A percentile compares a stretch with the other conserved stretches of the same genome.
These are phyloP conservation scores for Ophiocordyceps camponoti-saundersi DNA, from an alignment of 2,329 filamentous ascomycete genomes.

Conservation along the genomic window DNA sequence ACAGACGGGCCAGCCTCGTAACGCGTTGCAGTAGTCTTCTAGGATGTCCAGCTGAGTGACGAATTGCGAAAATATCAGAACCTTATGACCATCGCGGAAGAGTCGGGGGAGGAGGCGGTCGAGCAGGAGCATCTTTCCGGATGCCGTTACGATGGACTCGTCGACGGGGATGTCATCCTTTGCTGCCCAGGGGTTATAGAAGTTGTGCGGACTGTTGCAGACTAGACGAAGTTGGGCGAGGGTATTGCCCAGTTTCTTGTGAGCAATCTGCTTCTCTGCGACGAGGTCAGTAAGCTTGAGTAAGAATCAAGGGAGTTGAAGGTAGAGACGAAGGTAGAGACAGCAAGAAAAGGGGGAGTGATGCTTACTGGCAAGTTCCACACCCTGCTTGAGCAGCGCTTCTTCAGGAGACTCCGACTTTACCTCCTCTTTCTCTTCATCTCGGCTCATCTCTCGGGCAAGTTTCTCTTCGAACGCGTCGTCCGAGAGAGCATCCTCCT, in stretches of 20 bases:
- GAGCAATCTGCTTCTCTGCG: slow-evolving; percentile 63
- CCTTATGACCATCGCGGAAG: slow-evolving; percentile 63
- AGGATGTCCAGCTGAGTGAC: slow-evolving; percentile 86
- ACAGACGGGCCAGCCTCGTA: slow-evolving; percentile 66
- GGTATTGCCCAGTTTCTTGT: slow-evolving; percentile 86
- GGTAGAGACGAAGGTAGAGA: neutral
- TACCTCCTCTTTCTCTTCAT: slow-evolving; percentile 6
- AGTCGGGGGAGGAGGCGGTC: slow-evolving; percentile 69
- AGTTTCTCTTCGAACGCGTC: slow-evolving; percentile 69
- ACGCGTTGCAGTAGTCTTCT: slow-evolving; percentile 62
- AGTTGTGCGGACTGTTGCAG: slow-evolving; percentile 90
- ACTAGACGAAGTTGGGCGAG: slow-evolving; percentile 81
- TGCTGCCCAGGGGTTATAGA: slow-evolving; percentile 76
- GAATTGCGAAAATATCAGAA: slow-evolving; percentile 94
- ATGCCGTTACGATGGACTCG: slow-evolving; percentile 68
- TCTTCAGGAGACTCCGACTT: slow-evolving; percentile 34
- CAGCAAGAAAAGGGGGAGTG: neutral
- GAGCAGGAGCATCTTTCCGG: slow-evolving; percentile 89
- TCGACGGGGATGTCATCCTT: slow-evolving; percentile 46
- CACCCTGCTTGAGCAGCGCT: slow-evolving; percentile 44
- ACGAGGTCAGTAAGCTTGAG: neutral
- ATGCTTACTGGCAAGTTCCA: slow-evolving; percentile 57
- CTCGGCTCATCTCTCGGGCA: slow-evolving; percentile 10
- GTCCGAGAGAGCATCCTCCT: slow-evolving; percentile 51
- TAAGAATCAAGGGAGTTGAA: neutral